Base-by-base conservation (phyloP, 2,329 filamentous ascomycete genomes). In the Akanthomyces lecanii region DNA sequence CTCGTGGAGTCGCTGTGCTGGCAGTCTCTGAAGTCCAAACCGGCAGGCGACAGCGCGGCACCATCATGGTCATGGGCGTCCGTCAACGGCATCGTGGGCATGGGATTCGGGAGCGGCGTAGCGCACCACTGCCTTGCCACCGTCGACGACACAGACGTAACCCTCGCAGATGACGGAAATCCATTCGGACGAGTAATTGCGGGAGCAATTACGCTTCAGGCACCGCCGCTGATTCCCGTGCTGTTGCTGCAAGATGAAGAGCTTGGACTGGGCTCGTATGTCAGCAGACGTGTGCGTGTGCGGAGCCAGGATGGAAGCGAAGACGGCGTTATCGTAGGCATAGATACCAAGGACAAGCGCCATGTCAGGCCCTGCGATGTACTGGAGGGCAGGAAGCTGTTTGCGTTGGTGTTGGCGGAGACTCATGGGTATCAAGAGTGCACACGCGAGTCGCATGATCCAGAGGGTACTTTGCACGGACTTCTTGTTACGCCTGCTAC, bases 321-420 rank as follows among this genome's bases (percentile, higher is more conserved):
- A 47, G 48, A 48, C 10, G 47, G 38, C 47, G 21, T 55, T 3
- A 28, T 53, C 21, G 54, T 33, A 3, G 48, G 47, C 28, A 18
- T 63, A n/a, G 55, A 59, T n/a, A 55, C 55, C 16, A 60, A 53
- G 18, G 55, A 63, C 8, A 63, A 33, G 48, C 48, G 47, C 36
- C 54, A 33, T 28, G 7, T 23, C 6, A n/a, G 28, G 14, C 45
- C 62, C 3, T 48, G 30, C 5, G 55, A 60, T 11, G 25, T 6
- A 18, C 30, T 63, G 38, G 47, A 28, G 25, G 33, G 52, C 5
- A 45, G 12, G 21, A 7, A 47, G 25, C 55, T 55, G 5, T 53
- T 60, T 54, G 62, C 62, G 28, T 55, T 60, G 48, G 45, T 63
- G 23, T 23, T 60, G 55, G 48, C 44, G 8, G 30, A 60, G 25